Evolutionary conservation across 257 asterid genomes (phyloP), one percentile per base, ranked within the genome.

Genomic region (Coffea canephora): DNA sequence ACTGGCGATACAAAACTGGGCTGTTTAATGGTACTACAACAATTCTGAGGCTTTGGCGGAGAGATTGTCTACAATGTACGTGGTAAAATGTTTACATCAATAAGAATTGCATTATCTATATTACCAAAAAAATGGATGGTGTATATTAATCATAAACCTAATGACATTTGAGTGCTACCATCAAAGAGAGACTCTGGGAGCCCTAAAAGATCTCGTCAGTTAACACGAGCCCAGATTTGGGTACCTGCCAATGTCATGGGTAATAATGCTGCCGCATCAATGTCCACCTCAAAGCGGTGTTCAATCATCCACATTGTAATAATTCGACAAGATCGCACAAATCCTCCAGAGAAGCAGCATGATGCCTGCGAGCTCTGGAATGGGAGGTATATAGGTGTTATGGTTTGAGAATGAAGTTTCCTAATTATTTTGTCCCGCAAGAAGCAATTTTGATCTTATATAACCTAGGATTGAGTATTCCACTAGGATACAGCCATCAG

Each of bases 21-120:
- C 65, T 46, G 66, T 11, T 59, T 49, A 46, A 6, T 65, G 27
- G 36, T 76, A 76, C 73, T 76, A 76, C 73, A 64, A 76, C 62
- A 64, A 52, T 52, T 39, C 13, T 11, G 12, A 71, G 57, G 49
- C 49, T 76, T 64, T 16, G 39, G 66, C 74, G 14, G 45, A 50
- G 27, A 23, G 39, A 21, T 31, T 31, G 49, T 48, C n/a, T 25
- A 25, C 18, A 69, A 49, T 69, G 27, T 57, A 78, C 49, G 59
- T 12, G 46, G 13, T 50, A 41, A 55, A 50, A 78, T 50, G 46
- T 1, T 13, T 78, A 49, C 21, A 43, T 25, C 55, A 69, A 25
- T 62, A 62, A 1, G 52, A 41, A 41, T 16, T 19, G 4, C n/a
- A 48, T 23, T 46, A 74, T 54, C 74, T 62, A 64, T 73, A 19